These are phyloP conservation scores for Suhomyces anneliseae DNA, from an alignment of 1,139 yeast species.

Conservation along the genomic window DNA sequence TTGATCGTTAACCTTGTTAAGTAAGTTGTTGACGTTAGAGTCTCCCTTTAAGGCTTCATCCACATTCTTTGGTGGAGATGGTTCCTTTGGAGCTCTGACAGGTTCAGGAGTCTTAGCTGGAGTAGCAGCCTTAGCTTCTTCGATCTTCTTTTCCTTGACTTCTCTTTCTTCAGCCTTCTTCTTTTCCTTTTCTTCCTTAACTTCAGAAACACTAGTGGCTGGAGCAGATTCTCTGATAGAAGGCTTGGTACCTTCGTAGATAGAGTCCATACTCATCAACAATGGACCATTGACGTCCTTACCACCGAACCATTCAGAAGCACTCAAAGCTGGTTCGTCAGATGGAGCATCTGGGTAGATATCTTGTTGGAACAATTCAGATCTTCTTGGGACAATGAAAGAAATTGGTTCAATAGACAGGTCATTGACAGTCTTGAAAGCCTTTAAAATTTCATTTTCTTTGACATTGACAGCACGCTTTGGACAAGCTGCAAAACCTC, in stretches of 20 bases:
- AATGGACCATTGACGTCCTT: conserved; percentile 81
- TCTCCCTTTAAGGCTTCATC: conserved; percentile 46
- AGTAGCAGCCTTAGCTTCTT: conserved; percentile 6
- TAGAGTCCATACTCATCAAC: conserved; percentile 68
- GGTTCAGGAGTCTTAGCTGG: conserved; percentile 7
- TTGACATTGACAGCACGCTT: conserved; percentile 74
- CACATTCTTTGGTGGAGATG: conserved; percentile 25
- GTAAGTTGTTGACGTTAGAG: conserved; percentile 36
- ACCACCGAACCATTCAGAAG: conserved; percentile 79
- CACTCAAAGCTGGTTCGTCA: conserved; percentile 69
- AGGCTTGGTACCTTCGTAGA: conserved; percentile 74
- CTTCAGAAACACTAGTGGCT: conserved; percentile 26
- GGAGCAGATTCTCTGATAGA: conserved; percentile 37
- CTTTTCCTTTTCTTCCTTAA: conserved; percentile 24
- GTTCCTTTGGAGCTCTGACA: conserved; percentile 12
- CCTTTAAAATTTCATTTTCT: conserved; percentile 79
- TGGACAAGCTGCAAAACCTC: conserved; percentile 92
- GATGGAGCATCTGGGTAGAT: conserved; percentile 93
- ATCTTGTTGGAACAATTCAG: conserved; percentile 90
- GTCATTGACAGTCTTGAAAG: conserved; percentile 85
- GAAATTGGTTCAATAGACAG: conserved; percentile 83
- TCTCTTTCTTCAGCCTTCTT: conserved; percentile 21
- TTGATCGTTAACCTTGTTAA: conserved; percentile 40
- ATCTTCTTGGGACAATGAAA: conserved; percentile 88
- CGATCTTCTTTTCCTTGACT: conserved; percentile 14